Evolutionary conservation across 306 rosid species (phyloP).

Genomic region (Citrullus amarus): DNA sequence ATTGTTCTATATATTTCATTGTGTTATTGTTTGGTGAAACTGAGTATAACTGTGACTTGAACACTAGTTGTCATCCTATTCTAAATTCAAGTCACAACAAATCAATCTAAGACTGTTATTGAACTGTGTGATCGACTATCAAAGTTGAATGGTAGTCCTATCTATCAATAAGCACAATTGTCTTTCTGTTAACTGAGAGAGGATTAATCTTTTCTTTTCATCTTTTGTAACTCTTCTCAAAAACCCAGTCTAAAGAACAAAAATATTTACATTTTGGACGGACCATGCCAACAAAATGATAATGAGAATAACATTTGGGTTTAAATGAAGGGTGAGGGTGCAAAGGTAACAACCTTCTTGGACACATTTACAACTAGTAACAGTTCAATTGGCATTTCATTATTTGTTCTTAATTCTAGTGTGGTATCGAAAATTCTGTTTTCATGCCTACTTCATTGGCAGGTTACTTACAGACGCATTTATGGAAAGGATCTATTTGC

Average conservation of each 20-base stretch:
- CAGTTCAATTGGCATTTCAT: neutral
- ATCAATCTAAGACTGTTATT: neutral
- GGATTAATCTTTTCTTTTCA: neutral
- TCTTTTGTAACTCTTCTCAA: neutral
- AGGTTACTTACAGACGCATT: slow-evolving; percentile 17
- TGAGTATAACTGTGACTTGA: neutral
- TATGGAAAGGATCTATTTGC: slow-evolving; percentile 22
- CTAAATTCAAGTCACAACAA: neutral
- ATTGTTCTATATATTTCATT: neutral
- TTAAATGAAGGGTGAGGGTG: neutral
- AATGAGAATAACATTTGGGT: neutral
- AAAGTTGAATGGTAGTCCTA: neutral
- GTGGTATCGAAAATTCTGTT: neutral
- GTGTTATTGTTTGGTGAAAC: neutral
- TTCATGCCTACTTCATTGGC: neutral
- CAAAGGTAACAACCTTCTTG: neutral
- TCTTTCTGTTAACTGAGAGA: neutral
- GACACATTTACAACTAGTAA: neutral
- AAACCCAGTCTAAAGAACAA: neutral
- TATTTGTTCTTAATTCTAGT: neutral
- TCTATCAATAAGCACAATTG: neutral
- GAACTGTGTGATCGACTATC: neutral
- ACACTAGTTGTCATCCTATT: neutral
- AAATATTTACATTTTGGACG: neutral
- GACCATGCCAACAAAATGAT: neutral